Base-by-base conservation (phyloP, 1,284 basidiomycete species). In the Bjerkandera adusta region DNA sequence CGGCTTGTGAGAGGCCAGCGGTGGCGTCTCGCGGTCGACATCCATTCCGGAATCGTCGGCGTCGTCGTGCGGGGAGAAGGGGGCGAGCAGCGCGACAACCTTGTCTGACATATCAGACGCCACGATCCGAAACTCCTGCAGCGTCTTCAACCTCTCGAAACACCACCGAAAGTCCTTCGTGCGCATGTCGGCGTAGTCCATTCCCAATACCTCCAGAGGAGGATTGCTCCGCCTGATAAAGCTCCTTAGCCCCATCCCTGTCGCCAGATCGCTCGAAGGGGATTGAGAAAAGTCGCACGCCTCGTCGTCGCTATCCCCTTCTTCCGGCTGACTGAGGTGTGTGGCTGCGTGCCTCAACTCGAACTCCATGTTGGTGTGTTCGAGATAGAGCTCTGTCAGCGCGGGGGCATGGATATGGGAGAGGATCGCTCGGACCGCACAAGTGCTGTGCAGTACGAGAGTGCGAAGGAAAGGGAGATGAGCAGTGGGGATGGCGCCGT, bases 101-200 rank as follows among this genome's bases (percentile, higher is more conserved):
- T 69, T 76, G 65, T 89, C 73, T 22, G 83, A 83, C 85, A 89
- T 85, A 61, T 89, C 86, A 7, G 83, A 86, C 15, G 82, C 86
- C 50, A 82, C 79, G 56, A 89, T 86, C 43, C 74, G 70, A 60
- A 89, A 89, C 43, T 78, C 74, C 56, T 76, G 73, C 41, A 89
- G 67, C 24, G 61, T 48, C 1, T 60, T 57, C 15, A 86, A 66
- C 32, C 71, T 67, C 48, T 77, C 74, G 53, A 89, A 89, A 36
- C 79, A 67, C 68, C 79, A 85, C 29, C 57, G 59, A 59, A 89
- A 89, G 60, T 89, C 85, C 64, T 87, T 88, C 38, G 84, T 87
- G 34, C 85, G 79, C 76, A 87, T 80, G 63, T 88, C 86, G 39
- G 81, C 81, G 54, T 81, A 84, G 58, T 88, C 82, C 85, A 89